Evolutionary conservation across 148 eudicot species (phyloP), one percentile per base, ranked within the genome.

Genomic region (Heliosperma pusillum): DNA sequence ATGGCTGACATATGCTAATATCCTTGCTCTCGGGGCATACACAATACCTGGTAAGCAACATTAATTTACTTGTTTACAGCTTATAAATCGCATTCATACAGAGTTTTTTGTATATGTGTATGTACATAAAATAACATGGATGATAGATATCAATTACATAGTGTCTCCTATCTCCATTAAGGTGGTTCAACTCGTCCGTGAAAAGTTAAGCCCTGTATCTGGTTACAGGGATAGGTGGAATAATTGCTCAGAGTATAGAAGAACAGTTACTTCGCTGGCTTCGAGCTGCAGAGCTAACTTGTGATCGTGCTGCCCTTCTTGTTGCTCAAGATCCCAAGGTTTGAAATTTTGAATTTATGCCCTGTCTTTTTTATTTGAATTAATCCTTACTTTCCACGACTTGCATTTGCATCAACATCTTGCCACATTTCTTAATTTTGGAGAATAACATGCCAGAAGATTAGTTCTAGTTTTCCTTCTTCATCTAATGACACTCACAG

Each of bases 241-340:
- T 95, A 50, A 89, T 95, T 79, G 98, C 98, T 63, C 91, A 86
- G 79, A 83, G 85, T 24, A 66, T 95, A 69, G 97, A 95, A 84
- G 98, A 95, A 71, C 98, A 95, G 75, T 79, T 95, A 52, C 76
- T 87, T 21, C 98, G 97, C 60, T 95, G 98, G 98, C 89, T 95
- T 66, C 90, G 97, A 74, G 90, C 98, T 72, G 98, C 98, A 56
- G 97, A 95, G 84, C 89, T 92, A 40, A 92, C 98, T 57, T 95
- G 97, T 87, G 98, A 95, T 80, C 90, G 98, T 64, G 98, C 98
- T 75, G 98, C 98, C 44, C 96, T 95, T 82, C 97, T 95, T 73
- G 98, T 95, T 83, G 96, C 96, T 85, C 96, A 88, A 83, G 98
- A 95, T 74, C 93, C 98, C 73, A 95, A 92, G 96, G 98, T 95